Conservation (phyloP, 192 early-diverging fungal genomes). For the Umbelopsis isabellina region DNA sequence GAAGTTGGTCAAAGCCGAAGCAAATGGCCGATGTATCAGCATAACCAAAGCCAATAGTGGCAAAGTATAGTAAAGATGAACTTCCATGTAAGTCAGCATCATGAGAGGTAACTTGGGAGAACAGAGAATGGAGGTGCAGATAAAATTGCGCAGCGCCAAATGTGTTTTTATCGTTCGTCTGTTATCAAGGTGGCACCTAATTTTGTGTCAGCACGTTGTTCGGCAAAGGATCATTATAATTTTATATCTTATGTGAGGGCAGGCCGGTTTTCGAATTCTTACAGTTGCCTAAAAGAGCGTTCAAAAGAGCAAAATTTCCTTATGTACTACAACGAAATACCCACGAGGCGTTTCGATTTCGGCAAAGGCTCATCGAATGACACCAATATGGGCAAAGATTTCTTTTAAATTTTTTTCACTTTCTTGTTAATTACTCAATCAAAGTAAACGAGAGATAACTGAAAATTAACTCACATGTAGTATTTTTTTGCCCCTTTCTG, state of each 20-base stretch:
- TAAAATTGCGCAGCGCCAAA: neutral
- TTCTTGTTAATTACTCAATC: too few species aligned
- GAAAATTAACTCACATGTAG: too few species aligned
- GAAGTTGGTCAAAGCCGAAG: conserved; percentile 31
- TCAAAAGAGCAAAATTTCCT: neutral
- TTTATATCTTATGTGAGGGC: neutral
- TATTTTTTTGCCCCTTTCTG: too few species aligned
- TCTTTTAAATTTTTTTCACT: too few species aligned
- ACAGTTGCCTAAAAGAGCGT: conserved; percentile 4
- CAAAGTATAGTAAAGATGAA: conserved; percentile 55
- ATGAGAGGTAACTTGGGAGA: neutral
- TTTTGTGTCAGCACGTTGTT: too few species aligned
- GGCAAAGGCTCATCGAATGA: too few species aligned
- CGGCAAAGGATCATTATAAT: too few species aligned
- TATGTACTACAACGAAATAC: too few species aligned
- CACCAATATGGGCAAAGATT: too few species aligned
- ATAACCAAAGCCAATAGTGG: conserved; percentile 40
- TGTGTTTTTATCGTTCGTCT: neutral
- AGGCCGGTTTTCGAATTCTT: neutral
- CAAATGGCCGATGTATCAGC: conserved; percentile 38
- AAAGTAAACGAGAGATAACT: too few species aligned
- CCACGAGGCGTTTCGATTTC: neutral
- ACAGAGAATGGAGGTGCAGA: neutral
- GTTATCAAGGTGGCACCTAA: neutral
- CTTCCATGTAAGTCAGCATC: conserved; percentile 55